Percentiles rank a stretch among this genome's conserved stretches.
Conservation (phyloP, 73 alveolate genomes). For the Stentor roeselii region DNA sequence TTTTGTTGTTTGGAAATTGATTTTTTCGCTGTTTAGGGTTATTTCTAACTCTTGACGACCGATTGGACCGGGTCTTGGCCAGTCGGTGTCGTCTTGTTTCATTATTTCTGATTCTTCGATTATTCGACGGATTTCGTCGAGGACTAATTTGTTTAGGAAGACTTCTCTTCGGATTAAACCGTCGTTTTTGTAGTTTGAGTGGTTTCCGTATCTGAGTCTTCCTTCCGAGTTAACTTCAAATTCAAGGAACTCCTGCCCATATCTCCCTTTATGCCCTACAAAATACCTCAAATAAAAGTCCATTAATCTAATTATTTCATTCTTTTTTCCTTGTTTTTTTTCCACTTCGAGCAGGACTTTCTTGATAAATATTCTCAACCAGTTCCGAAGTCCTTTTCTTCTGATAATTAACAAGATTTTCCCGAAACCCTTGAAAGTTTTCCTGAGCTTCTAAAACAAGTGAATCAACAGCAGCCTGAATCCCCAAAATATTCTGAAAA, state of each 20-base stretch:
- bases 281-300: conserved; percentile 38
- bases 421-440: neutral
- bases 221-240: conserved; percentile 93
- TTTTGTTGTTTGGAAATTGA: conserved; percentile 80
- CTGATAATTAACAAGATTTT: too few relatives aligned
- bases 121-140: conserved; percentile 70
- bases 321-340: neutral
- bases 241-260: conserved; percentile 97
- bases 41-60: conserved; percentile 96
- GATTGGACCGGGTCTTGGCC: conserved; percentile 88
- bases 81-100: conserved; percentile 75
- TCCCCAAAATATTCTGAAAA: too few relatives aligned
- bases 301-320: neutral
- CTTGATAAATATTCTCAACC: neutral
- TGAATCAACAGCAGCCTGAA: too few relatives aligned
- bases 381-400: neutral
- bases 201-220: conserved; percentile 92
- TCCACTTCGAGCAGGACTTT: neutral
- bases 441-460: neutral
- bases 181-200: conserved; percentile 83
- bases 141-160: conserved; percentile 65
- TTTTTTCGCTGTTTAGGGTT: conserved; percentile 66
- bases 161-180: conserved; percentile 88
- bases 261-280: conserved; percentile 94
- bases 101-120: conserved; percentile 79